Evolutionary conservation across 345 rosid genomes (phyloP), one percentile per base, ranked within the genome.

Genomic region (Camelina laxa): DNA sequence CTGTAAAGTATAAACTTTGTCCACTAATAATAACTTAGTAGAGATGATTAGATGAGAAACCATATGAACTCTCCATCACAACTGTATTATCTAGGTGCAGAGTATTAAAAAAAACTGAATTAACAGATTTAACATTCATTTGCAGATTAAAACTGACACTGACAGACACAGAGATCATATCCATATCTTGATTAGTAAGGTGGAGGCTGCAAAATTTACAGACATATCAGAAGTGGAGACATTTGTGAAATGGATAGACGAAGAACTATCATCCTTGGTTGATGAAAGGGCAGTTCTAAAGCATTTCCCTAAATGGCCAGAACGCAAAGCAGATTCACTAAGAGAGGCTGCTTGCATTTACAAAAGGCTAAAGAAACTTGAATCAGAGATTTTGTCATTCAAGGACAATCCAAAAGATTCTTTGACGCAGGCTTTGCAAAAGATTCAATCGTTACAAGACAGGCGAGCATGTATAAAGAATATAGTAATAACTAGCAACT

Each of bases 211-310:
- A 47, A 75, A 82, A 15, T 90, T 85, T 71, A 76, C 65, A 50
- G 87, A 89, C 16, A 87, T 95, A 65, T 64, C 90, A 4, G 93
- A 89, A 11, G 96, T 92, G 69, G 96, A 90, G 75, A 60, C 79
- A 19, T 95, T 91, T 68, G 84, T 91, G 55, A 87, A 88, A 74
- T 90, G 96, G 97, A 84, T 95, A 45, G 99, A 95, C 55, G 65
- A 82, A 39, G 92, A 91, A 75, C 78, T 95, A 36, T 87, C 96
- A 19, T 85, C 91, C 17, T 74, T 95, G 57, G 93, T 91, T 2
- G 99, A 95, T 55, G 99, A 95, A 83, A 87, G 99, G 71, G 99
- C 99, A 24, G 99, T 95, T 63, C 60, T 95, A 82, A 95, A 95
- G 84, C 92, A 95, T 80, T 91, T 95, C 79, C 85, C 91, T 17